Base-by-base conservation (phyloP, 2,329 filamentous ascomycete genomes). In the Parastagonospora nodorum region DNA sequence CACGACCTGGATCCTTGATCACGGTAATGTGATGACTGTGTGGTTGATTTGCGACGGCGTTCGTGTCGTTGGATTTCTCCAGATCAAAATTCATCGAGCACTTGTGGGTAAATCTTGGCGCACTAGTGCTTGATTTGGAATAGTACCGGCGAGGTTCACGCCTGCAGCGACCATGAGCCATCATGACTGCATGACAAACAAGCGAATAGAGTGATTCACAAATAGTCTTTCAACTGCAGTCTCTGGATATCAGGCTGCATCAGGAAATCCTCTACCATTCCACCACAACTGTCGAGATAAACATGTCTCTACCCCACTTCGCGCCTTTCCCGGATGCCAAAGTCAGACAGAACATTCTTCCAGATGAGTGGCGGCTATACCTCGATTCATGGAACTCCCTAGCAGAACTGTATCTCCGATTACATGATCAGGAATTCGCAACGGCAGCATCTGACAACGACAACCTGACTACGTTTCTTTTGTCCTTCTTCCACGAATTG, bases 341-440 rank as follows among this genome's bases (percentile, higher is more conserved):
- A 48, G 85, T 91, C 77, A 85, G 86, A 66, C 82, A 83, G 59
- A 82, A 82, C 60, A 82, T 96, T 52, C 78, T 81, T 33, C 75
- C 85, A 3, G 75, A 81, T 43, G 90, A 96, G 74, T 96, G 92
- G 92, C 81, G 88, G 58, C 80, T 83, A 29, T 91, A 88, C 69
- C 77, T 95, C 40, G 83, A 88, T 56, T 87, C 90, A 31, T 97
- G 91, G 91, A 76, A 86, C 14, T 77, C 84, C 9, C 80, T 96
- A 6, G 77, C 84, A 6, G 80, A 86, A 45, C 81, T 86, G 2
- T 84, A 92, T 56, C 73, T 94, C 28, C 78, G 82, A 11, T 74
- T 88, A 0, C 63, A 82, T 0, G 79, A 84, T 6, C 65, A 79
- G 1, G 76, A 84, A 0, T 88, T 94, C 54, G 58, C 70, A 40